Conservation (phyloP, 768 basidiomycete genomes). For the Flagelloscypha sp. region DNA sequence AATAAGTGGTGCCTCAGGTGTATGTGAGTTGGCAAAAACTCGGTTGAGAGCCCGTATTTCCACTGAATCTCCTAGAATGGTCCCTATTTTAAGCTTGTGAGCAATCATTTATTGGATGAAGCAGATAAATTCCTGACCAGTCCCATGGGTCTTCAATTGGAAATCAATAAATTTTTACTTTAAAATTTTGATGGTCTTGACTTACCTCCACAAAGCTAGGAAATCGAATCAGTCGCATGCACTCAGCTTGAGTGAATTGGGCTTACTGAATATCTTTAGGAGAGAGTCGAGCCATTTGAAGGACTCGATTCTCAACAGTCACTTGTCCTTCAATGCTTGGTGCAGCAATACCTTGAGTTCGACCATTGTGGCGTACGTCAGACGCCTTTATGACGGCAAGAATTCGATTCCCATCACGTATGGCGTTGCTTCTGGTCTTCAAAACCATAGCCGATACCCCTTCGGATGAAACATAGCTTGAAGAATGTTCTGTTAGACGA, state of each 20-base stretch:
- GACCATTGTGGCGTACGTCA: slow-evolving; percentile 24
- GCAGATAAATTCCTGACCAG: slow-evolving; percentile 19
- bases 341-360: slow-evolving; percentile 27
- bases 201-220: slow-evolving; percentile 26
- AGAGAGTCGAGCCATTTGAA: slow-evolving; percentile 19
- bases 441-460: slow-evolving; percentile 26
- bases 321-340: slow-evolving; percentile 25
- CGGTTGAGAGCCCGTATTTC: slow-evolving; percentile 29
- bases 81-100: slow-evolving; percentile 13
- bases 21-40: slow-evolving; percentile 24
- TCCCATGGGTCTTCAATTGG: too few species aligned
- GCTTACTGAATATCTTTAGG: slow-evolving; percentile 27
- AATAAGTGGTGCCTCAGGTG: slow-evolving; percentile 20
- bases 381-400: slow-evolving; percentile 23
- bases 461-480: slow-evolving; percentile 28
- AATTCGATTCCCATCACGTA: slow-evolving; percentile 26
- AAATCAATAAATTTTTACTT: too few species aligned
- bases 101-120: background rate
- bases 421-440: slow-evolving; percentile 25
- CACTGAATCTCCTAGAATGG: slow-evolving; percentile 26
- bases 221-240: background rate
- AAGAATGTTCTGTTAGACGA: background rate
- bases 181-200: too few species aligned
- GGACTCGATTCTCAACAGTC: slow-evolving; percentile 21
- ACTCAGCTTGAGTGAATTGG: background rate